Evolutionary conservation across 2,329 filamentous ascomycete species (phyloP), one percentile per base, ranked within the genome.

Genomic region (Bipolaris sorokiniana): DNA sequence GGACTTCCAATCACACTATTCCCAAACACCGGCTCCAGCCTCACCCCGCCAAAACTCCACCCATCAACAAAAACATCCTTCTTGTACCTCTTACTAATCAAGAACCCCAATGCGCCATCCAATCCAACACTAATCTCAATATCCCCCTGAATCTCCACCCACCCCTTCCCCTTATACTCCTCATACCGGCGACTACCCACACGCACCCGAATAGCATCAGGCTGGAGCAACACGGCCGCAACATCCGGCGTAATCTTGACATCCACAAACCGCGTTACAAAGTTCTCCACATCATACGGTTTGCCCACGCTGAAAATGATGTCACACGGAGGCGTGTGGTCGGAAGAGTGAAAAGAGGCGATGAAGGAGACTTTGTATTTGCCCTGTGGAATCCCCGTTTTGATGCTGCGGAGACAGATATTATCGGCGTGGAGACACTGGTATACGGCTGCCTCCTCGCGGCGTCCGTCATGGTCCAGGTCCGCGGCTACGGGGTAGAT

Each of bases 1-100:
- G 58, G 61, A 51, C 56, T 62, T 2, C 41, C 58, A n/a, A 54
- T n/a, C 34, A 20, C 59, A 23, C 15, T 11, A 38, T 18, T 31
- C 10, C 61, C 67, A 61, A 76, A 75, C 6, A 76, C 63, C 1
- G 75, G 75, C 59, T 77, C 68, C 53, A 78, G 37, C 44, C 72
- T 65, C 34, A 78, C 72, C 1, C 76, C 76, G 0, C 75, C 75
- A 65, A 78, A 77, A 50, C 68, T 75, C 74, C 74, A 78, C 0
- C 76, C 76, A 58, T 72, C 72, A 1, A 76, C 62, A 33, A 52
- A 56, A 7, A 66, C 62, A 3, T 65, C 73, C 56, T 76, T 67
- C 48, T 72, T 60, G 31, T 56, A 78, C 51, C 58, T 72, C 61
- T 70, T 75, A 48, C 65, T 77, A 28, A 78, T 60, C 15, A 76